Base-by-base conservation (phyloP, 2,329 filamentous ascomycete species). In the Coleophoma eucalyptorum region DNA sequence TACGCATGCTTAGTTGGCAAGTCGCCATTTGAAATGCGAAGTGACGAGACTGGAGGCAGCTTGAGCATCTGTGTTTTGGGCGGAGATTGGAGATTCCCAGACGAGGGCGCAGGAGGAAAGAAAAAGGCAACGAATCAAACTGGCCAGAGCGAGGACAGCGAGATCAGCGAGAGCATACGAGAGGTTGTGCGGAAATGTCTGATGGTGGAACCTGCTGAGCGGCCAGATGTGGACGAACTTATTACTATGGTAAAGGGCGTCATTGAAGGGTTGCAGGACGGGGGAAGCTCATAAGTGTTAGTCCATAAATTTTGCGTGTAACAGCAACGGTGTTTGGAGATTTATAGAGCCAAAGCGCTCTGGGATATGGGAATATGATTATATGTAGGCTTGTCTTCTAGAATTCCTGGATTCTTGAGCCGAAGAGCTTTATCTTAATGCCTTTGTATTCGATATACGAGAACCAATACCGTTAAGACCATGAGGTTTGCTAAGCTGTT, bases 1-100 rank as follows among this genome's bases (percentile, higher is more conserved):
- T 99, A 96, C 71, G 94, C 94, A 35, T 97, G 94, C 65, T 79
- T 99, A 10, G 90, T 97, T 26, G 94, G 94, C 58, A 97, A 99
- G 71, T 95, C 89, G 13, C 94, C 94, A 2, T 99, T 99, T 63
- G 94, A 99, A 75, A 89, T 92, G 67, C 86, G 94, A 54, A 93
- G 87, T 58, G 94, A 99, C 68, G 93, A 99, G 74, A 97, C 94
- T 0, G 94, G 94, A 57, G 94, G 94, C 42, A 94, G 88, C 58
- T 74, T 99, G 57, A 95, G 89, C 60, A 88, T 97, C 59, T 97
- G 93, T 67, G 89, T 97, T 16, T 74, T 96, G 15, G 89, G 91
- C 53, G 94, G 93, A 37, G 93, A 97, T 71, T 99, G 94, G 93
- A 80, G 91, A 47, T 99, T 97, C 69, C 94, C 94, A 0, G 92